Base-by-base conservation (phyloP, 2,329 filamentous ascomycete species). In the Pseudocercospora fuligena region DNA sequence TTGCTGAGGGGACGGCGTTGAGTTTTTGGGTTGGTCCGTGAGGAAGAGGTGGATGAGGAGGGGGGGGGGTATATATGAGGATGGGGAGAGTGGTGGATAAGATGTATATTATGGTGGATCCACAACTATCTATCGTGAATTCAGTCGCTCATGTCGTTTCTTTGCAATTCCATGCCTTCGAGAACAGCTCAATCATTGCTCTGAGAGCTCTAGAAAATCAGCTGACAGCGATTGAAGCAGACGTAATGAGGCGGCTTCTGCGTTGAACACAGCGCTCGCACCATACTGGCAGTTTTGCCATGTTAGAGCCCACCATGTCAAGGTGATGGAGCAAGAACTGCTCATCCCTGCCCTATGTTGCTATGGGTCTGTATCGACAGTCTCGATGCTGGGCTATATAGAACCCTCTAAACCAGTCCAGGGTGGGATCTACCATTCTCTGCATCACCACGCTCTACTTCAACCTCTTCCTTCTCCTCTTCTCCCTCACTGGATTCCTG, bases 1-100 rank as follows among this genome's bases (percentile, higher is more conserved):
- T 76, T 57, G 73, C 74, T 51, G 73, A 75, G 68, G 74, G 73
- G 1, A 68, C 68, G 36, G 69, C 64, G 49, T 46, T 31, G 49
- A 57, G 61, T 33, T 53, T 63, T 29, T 63, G 61, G 61, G 33
- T 63, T 27, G 56, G 49, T 16, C 51, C 51, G 11, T 56, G 12
- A 33, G n/a, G 46, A 27, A 51, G 19, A 27, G 27, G 25, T 31
- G 25, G 25, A 54, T 21, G 27, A n/a, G 23, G 23, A 31, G 3
- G 25, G 2, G 25, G 21, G 5, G 12, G 6, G 5, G 4, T n/a
- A n/a, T 40, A 16, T 14, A 40, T n/a, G 36, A 40, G 36, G n/a
- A n/a, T 4, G 7, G 21, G 25, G 12, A n/a, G 16, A 25, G 25
- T 14, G 16, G 25, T 14, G 16, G 9, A 5, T 29, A 12, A 31